Conservation (phyloP, 768 basidiomycete species). For the Termitomyces sp. region DNA sequence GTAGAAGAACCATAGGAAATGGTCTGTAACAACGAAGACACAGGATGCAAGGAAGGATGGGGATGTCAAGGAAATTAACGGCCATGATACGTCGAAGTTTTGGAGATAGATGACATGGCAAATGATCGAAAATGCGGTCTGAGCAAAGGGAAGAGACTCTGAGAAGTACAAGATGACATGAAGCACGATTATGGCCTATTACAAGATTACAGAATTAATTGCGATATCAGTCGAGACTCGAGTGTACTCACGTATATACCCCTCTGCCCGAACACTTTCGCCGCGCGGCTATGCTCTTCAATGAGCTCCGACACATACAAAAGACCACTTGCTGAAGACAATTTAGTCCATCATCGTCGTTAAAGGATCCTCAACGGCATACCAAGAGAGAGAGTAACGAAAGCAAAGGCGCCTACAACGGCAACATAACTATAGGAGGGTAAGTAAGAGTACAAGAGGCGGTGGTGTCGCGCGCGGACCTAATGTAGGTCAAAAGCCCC, state of each 20-base stretch:
- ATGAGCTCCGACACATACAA: constrained; percentile 94
- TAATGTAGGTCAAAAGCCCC: no score
- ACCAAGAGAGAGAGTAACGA: constrained; percentile 92
- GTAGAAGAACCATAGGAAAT: constrained; percentile 97
- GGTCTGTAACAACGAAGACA: constrained; percentile 79
- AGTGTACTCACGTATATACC: constrained; percentile 82
- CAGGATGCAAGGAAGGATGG: constrained; percentile 83
- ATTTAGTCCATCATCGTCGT: background rate
- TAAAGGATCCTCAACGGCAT: constrained; percentile 14
- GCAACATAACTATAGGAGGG: constrained; percentile 61
- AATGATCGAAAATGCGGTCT: constrained; percentile 72
- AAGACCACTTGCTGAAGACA: constrained; percentile 76
- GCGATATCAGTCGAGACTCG: background rate
- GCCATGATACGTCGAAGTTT: constrained; percentile 91
- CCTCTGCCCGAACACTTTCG: constrained; percentile 81
- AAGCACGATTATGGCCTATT: constrained; percentile 72
- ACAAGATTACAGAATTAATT: constrained; percentile 4
- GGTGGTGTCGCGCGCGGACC: constrained; percentile 5
- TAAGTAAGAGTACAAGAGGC: background rate
- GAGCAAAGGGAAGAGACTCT: constrained; percentile 76
- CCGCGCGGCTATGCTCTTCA: constrained; percentile 83
- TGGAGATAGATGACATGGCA: constrained; percentile 90
- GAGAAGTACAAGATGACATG: constrained; percentile 76
- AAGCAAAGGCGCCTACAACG: constrained; percentile 73
- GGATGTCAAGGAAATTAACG: constrained; percentile 88